Evolutionary conservation across 2,329 filamentous ascomycete species (phyloP).

Genomic region (Xylariaceae sp.): DNA sequence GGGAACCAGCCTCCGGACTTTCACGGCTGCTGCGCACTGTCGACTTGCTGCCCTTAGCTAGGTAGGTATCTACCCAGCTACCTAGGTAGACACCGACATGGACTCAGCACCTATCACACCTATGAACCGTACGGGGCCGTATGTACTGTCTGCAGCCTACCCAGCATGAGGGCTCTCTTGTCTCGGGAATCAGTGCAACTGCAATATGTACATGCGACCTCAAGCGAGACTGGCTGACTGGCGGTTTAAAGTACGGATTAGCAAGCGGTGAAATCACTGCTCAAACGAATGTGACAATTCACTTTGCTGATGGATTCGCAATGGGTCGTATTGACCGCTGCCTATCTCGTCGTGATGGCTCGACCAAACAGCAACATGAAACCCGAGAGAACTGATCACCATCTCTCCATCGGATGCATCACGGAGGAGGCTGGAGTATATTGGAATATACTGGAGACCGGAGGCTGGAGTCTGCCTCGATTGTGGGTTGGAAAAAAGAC

Average conservation of each 20-base stretch:
- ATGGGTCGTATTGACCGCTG: background rate
- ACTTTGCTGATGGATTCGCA: background rate
- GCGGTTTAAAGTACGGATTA: no score
- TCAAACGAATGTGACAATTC: background rate
- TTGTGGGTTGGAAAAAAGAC: background rate
- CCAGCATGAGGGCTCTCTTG: background rate
- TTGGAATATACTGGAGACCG: no score
- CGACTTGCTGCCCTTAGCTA: background rate
- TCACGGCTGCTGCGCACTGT: background rate
- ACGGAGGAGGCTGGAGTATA: background rate
- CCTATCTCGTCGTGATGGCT: background rate
- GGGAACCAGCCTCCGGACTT: slow-evolving; percentile 22
- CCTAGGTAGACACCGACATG: no score
- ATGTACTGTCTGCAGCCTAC: no score
- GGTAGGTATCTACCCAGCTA: no score
- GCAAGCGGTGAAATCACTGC: background rate
- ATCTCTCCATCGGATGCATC: background rate
- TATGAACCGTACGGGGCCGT: no score
- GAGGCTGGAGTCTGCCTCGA: background rate
- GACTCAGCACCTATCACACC: no score
- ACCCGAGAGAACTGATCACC: background rate
- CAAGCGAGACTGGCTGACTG: background rate
- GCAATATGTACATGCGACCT: background rate
- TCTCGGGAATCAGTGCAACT: background rate
- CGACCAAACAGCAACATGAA: background rate